phyloP scores from a whole-genome alignment of 2,329 filamentous ascomycete genomes.

The Fusarium buharicum region DNA sequence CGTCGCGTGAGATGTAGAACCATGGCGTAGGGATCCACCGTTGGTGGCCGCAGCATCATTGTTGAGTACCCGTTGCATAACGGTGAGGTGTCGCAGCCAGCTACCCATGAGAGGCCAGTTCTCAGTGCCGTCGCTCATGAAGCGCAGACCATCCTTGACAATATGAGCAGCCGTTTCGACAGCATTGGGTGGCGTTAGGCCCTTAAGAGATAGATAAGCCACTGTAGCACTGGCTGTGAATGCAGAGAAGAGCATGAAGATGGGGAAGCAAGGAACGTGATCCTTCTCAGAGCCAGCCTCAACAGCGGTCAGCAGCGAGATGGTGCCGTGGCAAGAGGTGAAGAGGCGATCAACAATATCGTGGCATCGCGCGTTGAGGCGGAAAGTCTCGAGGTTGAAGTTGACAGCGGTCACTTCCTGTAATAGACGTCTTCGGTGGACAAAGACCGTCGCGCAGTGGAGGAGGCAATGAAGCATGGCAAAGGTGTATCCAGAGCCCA shows the following conservation, averaged over 20 bases:
- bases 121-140: slow-evolving; percentile 68
- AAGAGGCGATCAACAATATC: slow-evolving; percentile 67
- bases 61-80: slow-evolving; percentile 70
- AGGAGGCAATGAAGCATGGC: slow-evolving; percentile 71
- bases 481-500: slow-evolving; percentile 71
- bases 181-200: slow-evolving; percentile 65
- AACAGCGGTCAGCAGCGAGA: slow-evolving; percentile 65
- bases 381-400: slow-evolving; percentile 66
- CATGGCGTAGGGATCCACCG: slow-evolving; percentile 49
- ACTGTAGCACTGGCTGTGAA: slow-evolving; percentile 71
- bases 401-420: slow-evolving; percentile 65
- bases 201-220: slow-evolving; percentile 71
- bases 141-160: slow-evolving; percentile 67
- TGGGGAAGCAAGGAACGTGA: slow-evolving; percentile 67
- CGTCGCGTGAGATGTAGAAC: slow-evolving; percentile 46
- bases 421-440: slow-evolving; percentile 68
- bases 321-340: slow-evolving; percentile 67
- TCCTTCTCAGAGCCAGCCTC: slow-evolving; percentile 68
- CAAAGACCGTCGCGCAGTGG: slow-evolving; percentile 69
- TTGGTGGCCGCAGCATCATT: slow-evolving; percentile 58
- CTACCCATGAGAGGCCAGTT: slow-evolving; percentile 69
- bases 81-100: slow-evolving; percentile 68
- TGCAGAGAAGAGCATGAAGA: slow-evolving; percentile 71
- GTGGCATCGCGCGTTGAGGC: slow-evolving; percentile 60
- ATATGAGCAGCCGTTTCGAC: slow-evolving; percentile 67